phyloP scores from a whole-genome alignment of 148 eudicot genomes.

The Pharnaceum exiguum region DNA sequence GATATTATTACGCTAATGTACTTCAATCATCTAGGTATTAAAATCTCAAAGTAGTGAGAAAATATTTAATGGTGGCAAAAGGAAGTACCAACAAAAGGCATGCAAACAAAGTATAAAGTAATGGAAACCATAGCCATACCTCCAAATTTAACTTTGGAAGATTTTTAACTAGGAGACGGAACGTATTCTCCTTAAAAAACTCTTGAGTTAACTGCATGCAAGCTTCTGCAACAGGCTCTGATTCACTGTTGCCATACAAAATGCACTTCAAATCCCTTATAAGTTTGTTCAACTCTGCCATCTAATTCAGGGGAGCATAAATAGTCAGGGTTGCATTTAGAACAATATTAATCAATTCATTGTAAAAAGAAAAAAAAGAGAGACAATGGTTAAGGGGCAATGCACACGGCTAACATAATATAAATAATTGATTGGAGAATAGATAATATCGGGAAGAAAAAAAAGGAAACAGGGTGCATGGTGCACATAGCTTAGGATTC shows the following conservation, averaged over 20 bases:
- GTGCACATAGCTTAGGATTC: too few species aligned
- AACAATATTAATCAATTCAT: too few species aligned
- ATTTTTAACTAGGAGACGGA: conserved; percentile 59
- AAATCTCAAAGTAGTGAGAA: too few species aligned
- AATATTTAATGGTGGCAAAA: neutral
- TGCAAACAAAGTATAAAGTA: neutral
- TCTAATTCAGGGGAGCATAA: conserved; percentile 26
- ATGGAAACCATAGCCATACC: conserved; percentile 33
- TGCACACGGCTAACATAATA: too few species aligned
- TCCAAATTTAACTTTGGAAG: conserved; percentile 87
- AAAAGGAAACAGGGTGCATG: too few species aligned
- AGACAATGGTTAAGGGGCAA: too few species aligned
- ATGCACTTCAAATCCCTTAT: conserved; percentile 70
- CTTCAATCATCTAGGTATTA: too few species aligned
- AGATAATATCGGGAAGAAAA: too few species aligned
- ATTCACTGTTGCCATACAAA: conserved; percentile 85
- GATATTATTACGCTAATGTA: too few species aligned
- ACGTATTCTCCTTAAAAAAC: conserved; percentile 73
- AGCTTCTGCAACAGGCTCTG: conserved; percentile 90
- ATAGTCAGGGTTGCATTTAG: neutral
- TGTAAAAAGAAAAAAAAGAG: too few species aligned
- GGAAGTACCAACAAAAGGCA: neutral
- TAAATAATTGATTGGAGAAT: too few species aligned
- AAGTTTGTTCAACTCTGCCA: conserved; percentile 63
- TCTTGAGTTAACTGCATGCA: conserved; percentile 92